These are phyloP conservation scores for Suillus subaureus DNA, from an alignment of 768 basidiomycete genomes.

Conservation along the genomic window DNA sequence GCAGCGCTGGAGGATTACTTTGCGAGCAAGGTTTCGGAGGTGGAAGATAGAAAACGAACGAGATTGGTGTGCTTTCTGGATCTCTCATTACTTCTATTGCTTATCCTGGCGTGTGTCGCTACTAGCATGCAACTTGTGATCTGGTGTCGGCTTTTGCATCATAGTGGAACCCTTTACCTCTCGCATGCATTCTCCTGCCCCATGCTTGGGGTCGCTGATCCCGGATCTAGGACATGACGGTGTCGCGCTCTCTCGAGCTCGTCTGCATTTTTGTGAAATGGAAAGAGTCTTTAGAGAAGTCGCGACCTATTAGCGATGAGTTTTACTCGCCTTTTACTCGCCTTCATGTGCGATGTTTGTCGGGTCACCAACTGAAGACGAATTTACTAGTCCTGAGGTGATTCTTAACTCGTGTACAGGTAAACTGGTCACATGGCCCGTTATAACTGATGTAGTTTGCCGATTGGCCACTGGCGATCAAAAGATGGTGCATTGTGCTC, in stretches of 20 bases:
- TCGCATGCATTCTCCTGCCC: background rate
- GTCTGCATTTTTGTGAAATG: too few relatives aligned
- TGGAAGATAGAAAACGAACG: background rate
- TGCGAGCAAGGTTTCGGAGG: background rate
- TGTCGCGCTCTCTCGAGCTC: background rate
- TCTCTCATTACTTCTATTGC: too few relatives aligned
- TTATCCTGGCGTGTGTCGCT: too few relatives aligned
- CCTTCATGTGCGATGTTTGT: slow-evolving; percentile 2
- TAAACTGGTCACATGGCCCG: slow-evolving; percentile 22
- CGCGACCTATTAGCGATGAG: background rate
- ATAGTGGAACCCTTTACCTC: background rate
- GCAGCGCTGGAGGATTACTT: too few relatives aligned
- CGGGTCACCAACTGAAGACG: slow-evolving; percentile 14
- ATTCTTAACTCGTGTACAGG: background rate
- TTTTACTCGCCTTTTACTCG: too few relatives aligned
- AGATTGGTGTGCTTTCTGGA: too few relatives aligned
- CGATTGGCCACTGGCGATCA: background rate
- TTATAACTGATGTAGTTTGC: slow-evolving; percentile 5
- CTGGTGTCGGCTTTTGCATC: background rate
- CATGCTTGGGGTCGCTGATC: background rate
- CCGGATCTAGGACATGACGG: background rate
- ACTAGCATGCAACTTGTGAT: background rate
- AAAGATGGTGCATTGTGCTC: slow-evolving; percentile 22
- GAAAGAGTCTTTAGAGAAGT: background rate
- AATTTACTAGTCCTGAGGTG: slow-evolving; percentile 22